phyloP scores from a whole-genome alignment of 1,284 basidiomycete genomes.

The Ceratobasidium sp. region DNA sequence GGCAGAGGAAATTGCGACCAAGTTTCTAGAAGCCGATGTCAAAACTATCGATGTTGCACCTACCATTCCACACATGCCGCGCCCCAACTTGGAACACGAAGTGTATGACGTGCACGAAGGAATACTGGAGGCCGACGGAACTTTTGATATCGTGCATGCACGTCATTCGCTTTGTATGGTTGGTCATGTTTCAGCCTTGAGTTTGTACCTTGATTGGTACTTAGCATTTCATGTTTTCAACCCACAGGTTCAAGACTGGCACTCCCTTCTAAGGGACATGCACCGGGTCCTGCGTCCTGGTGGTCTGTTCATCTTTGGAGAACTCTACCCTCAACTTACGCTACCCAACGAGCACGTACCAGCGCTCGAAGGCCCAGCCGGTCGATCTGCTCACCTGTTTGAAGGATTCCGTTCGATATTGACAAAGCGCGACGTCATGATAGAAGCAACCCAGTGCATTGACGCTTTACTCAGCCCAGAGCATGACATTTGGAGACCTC shows the following conservation, averaged over 20 bases:
- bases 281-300: conserved; percentile 46
- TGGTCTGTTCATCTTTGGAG: conserved; percentile 47
- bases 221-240: background rate
- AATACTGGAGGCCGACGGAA: conserved; percentile 35
- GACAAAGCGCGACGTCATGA: conserved; percentile 9
- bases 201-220: background rate
- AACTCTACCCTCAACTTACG: conserved; percentile 38
- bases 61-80: conserved; percentile 44
- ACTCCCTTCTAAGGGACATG: conserved; percentile 39
- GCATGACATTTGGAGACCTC: background rate
- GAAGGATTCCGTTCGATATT: background rate
- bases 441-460: background rate
- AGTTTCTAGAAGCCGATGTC: conserved; percentile 46
- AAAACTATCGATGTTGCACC: conserved; percentile 49
- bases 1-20: conserved; percentile 46
- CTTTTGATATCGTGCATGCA: conserved; percentile 48
- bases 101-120: conserved; percentile 48
- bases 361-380: background rate
- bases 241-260: conserved; percentile 33
- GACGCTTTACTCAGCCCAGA: conserved; percentile 26
- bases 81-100: conserved; percentile 46
- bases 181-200: background rate
- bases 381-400: background rate
- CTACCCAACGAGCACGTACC: background rate
- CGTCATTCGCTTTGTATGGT: conserved; percentile 41